phyloP scores from a whole-genome alignment of 2,329 filamentous ascomycete genomes.

The Pseudopithomyces chartarum region DNA sequence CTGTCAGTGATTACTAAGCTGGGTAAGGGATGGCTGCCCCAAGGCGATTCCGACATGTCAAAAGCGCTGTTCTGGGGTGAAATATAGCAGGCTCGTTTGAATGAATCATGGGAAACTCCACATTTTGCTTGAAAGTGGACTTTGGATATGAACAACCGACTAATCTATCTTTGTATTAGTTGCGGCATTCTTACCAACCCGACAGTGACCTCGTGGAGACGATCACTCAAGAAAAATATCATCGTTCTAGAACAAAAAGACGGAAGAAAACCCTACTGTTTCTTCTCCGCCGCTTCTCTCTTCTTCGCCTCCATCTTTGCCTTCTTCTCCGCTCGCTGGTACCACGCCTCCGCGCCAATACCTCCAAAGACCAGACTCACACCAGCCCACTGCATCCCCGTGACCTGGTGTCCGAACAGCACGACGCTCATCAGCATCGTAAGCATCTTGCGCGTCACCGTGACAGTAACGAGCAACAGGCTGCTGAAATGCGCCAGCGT shows the following conservation, averaged over 20 bases:
- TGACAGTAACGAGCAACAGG: conserved; percentile 91
- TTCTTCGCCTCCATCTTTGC: conserved; percentile 72
- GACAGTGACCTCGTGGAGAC: too few species aligned
- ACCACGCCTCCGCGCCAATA: conserved; percentile 85
- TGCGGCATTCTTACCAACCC: too few species aligned
- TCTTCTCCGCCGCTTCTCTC: conserved; percentile 18
- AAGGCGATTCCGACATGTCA: too few species aligned
- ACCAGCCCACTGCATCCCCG: conserved; percentile 89
- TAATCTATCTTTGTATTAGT: too few species aligned
- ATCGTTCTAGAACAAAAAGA: not conserved
- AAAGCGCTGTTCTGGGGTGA: too few species aligned
- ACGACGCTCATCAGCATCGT: conserved; percentile 97
- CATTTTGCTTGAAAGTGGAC: too few species aligned
- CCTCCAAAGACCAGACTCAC: conserved; percentile 93
- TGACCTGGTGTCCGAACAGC: conserved; percentile 88
- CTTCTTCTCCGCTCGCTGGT: conserved; percentile 81
- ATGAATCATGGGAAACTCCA: too few species aligned
- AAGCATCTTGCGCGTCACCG: conserved; percentile 97
- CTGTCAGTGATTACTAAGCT: too few species aligned
- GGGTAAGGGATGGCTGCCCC: too few species aligned
- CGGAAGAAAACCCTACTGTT: conserved; percentile 7
- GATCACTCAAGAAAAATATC: not conserved
- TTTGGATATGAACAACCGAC: too few species aligned
- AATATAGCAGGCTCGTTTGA: too few species aligned
- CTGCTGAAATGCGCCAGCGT: conserved; percentile 92